Evolutionary conservation across 2,329 filamentous ascomycete genomes (phyloP).

Genomic region (Sclerotinia subarctica): DNA sequence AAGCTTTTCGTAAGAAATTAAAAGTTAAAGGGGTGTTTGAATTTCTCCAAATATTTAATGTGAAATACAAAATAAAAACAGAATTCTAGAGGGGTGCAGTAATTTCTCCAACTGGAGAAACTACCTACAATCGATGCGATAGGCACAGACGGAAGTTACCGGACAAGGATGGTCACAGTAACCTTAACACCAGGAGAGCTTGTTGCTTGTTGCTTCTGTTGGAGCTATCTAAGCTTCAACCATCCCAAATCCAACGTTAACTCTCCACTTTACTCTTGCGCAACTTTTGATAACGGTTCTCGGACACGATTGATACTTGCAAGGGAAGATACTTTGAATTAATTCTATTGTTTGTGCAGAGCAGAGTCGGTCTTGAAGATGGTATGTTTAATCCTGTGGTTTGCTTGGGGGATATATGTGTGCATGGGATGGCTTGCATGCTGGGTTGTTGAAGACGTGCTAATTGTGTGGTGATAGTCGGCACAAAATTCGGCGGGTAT

Average conservation of each 20-base stretch:
- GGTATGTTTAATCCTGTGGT: slow-evolving; percentile 25
- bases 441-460: slow-evolving; percentile 12
- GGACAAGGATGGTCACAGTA: slow-evolving; percentile 26
- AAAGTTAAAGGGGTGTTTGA: background rate
- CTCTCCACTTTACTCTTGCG: slow-evolving; percentile 18
- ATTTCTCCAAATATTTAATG: background rate
- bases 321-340: slow-evolving; percentile 11
- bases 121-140: slow-evolving; percentile 8
- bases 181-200: slow-evolving; percentile 22
- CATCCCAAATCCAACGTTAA: slow-evolving; percentile 16
- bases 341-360: slow-evolving; percentile 7
- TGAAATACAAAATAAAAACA: background rate
- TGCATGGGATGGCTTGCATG: slow-evolving; percentile 14
- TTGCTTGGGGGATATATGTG: background rate
- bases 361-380: slow-evolving; percentile 28
- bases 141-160: slow-evolving; percentile 28
- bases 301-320: slow-evolving; percentile 22
- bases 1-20: background rate
- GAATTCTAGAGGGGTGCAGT: slow-evolving; percentile 1
- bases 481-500: slow-evolving; percentile 98
- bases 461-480: slow-evolving; percentile 56
- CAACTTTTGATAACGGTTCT: slow-evolving; percentile 14
- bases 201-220: slow-evolving; percentile 28
- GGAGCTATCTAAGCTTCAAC: slow-evolving; percentile 23
- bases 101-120: background rate